Base-by-base conservation (phyloP, 768 basidiomycete genomes). In the Mycena olivaceomarginata region DNA sequence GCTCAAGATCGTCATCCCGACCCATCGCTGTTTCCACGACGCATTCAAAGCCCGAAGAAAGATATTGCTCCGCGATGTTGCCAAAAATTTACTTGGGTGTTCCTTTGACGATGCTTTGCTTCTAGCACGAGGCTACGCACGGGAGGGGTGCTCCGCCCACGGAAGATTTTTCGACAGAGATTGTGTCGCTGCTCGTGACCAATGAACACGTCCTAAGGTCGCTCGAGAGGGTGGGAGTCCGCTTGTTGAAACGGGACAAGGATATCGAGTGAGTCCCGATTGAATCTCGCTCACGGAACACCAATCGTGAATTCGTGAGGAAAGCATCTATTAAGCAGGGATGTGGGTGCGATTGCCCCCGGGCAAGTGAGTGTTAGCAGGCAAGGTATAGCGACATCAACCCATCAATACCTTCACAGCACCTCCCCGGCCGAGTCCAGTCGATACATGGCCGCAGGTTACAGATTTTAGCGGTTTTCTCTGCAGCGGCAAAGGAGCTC, bases 391-490 rank as follows among this genome's bases (percentile, higher is more conserved):
- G 10, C 11, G 15, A 15, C 1, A 45, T 45, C 1, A 11, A 5
- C 43, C 1, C 9, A 20, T 68, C 11, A 31, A 39, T 10, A 2
- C 11, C 18, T 4, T 5, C 18, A 10, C 53, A 68, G 67, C 13
- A 37, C 51, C 1, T n/a, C 67, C n/a, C 67, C 53, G 20, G 39
- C 67, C 39, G 67, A 68, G 60, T 62, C 70, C 9, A 46, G 48
- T 39, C 59, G 70, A 31, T 70, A 62, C 46, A 18, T 37, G 40
- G 43, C 70, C 16, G 57, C 70, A 9, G 70, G 25, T 0, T 62
- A 70, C 45, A 70, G 46, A 63, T 70, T 70, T 12, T 62, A 59
- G 70, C 46, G 70, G 39, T 70, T 60, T 63, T 25, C 12, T 48
- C 20, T 70, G 31, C 20, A 37, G 15, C 31, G n/a, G 11, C 12